Percentiles rank a stretch among this genome's conserved stretches.
These are phyloP conservation scores for Rhodomyrtus tomentosa DNA, from an alignment of 345 rosid species.

Conservation along the genomic window DNA sequence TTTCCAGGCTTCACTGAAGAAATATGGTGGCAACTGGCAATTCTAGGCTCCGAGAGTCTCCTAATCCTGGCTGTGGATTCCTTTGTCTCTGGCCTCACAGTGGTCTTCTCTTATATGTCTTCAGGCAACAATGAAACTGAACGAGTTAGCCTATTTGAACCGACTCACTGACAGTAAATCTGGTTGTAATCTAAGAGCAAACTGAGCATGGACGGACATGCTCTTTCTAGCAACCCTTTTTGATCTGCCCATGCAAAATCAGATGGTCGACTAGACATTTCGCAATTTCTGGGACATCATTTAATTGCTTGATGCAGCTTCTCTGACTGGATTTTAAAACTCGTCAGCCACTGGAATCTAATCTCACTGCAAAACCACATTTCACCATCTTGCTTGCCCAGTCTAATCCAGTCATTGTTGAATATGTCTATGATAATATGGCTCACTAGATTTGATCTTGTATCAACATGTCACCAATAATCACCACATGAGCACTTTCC, in stretches of 20 bases:
- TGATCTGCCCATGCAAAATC: conserved; percentile 37
- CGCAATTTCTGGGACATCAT: background rate
- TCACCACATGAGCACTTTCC: conserved; percentile 74
- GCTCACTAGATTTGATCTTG: background rate
- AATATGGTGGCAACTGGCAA: conserved; percentile 21
- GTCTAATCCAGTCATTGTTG: background rate
- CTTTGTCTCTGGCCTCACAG: conserved; percentile 34
- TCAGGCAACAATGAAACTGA: conserved; percentile 57
- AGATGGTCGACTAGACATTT: background rate
- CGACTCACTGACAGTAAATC: conserved; percentile 33
- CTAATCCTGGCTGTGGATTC: conserved; percentile 50
- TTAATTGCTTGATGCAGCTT: background rate
- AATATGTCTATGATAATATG: background rate
- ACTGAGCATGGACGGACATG: conserved; percentile 26
- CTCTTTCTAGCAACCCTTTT: conserved; percentile 73
- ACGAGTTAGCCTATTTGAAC: conserved; percentile 33
- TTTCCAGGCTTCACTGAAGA: conserved; percentile 40
- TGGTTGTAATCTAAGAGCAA: conserved; percentile 27
- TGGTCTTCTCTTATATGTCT: conserved; percentile 24
- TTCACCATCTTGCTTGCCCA: background rate
- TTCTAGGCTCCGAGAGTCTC: conserved; percentile 67
- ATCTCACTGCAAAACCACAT: background rate
- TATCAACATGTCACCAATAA: conserved; percentile 38
- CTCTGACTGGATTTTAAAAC: background rate
- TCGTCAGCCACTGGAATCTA: background rate